Percentiles rank a stretch among this genome's conserved stretches.
Evolutionary conservation across 768 basidiomycete species (phyloP).

Genomic region (Rubroboletus pulcherrimus): DNA sequence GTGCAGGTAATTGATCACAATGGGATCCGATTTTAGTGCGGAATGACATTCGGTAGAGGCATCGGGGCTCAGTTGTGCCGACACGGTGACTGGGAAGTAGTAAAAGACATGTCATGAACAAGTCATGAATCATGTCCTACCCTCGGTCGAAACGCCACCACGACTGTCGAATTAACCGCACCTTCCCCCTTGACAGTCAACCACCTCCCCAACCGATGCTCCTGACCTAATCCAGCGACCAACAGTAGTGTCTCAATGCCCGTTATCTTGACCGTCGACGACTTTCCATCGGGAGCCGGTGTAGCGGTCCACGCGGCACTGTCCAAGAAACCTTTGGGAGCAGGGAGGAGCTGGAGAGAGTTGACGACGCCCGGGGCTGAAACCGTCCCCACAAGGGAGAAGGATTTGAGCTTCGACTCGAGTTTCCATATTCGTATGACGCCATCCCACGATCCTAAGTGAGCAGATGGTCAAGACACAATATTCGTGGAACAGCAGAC

Average conservation of each 20-base stretch:
- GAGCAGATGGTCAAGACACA: constrained; percentile 1
- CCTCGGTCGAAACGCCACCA: constrained; percentile 51
- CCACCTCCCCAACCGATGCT: constrained; percentile 91
- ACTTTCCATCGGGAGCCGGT: background rate
- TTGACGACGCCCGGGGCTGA: constrained; percentile 81
- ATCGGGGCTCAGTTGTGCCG: too few species aligned
- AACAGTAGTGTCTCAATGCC: constrained; percentile 47
- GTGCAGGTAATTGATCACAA: too few species aligned
- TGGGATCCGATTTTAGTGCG: background rate
- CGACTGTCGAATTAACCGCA: constrained; percentile 66
- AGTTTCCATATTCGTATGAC: constrained; percentile 88
- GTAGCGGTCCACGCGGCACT: constrained; percentile 40
- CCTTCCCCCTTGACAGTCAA: constrained; percentile 67
- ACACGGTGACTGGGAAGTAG: background rate
- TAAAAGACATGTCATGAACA: background rate
- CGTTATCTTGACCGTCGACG: constrained; percentile 26
- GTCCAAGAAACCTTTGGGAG: constrained; percentile 41
- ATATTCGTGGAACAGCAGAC: background rate
- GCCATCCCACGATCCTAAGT: constrained; percentile 90
- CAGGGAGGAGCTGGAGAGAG: constrained; percentile 75
- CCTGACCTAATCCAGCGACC: constrained; percentile 80
- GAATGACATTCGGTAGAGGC: background rate
- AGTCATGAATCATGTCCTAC: constrained; percentile 7
- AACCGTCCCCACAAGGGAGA: constrained; percentile 62
- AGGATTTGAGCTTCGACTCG: constrained; percentile 72